Base-by-base conservation (phyloP, 176 grass and related monocot genomes). In the Musa schizocarpa region DNA sequence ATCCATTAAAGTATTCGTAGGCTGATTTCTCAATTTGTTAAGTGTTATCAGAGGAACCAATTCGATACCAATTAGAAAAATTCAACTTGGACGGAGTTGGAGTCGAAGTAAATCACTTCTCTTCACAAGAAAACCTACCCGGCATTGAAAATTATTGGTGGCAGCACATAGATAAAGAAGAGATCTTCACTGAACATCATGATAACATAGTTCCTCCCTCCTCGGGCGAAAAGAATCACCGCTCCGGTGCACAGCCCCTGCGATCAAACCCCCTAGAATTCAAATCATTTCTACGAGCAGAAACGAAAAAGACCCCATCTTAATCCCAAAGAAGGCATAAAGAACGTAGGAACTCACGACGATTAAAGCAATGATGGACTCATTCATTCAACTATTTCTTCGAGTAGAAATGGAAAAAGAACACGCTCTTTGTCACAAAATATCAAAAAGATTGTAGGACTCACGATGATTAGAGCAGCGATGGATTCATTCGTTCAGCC, bases 101-200 rank as follows among this genome's bases (percentile, higher is more conserved):
- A 26, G 20, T 65, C 63, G 27, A 65, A 20, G 50, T 43, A 20
- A 70, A 70, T n/a, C 68, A 65, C 9, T 65, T 65, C n/a, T 11
- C 9, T 51, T 14, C 68, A 50, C 10, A 50, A 7, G 68, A 29
- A 55, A 74, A 34, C 52, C 11, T 55, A 74, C 72, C 72, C 72
- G 14, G 72, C 72, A 56, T 74, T 74, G 72, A 74, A 74, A 56
- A 74, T 74, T 74, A 74, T 74, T 23, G 72, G 72, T 14, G 72
- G 72, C 1, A 74, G 51, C 52, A 74, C 72, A 12, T 74, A 74
- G 53, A 74, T 74, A 27, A 74, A 74, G 53, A 74, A 74, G 6
- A 74, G 72, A 17, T 74, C 53, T 74, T 74, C 72, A 57, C 72
- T 74, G 72, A 74, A 74, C 20, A 74, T 23, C 72, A 74, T 54